Evolutionary conservation across 2,329 filamentous ascomycete genomes (phyloP), one percentile per base, ranked within the genome.

Genomic region (Davidsoniella virescens): DNA sequence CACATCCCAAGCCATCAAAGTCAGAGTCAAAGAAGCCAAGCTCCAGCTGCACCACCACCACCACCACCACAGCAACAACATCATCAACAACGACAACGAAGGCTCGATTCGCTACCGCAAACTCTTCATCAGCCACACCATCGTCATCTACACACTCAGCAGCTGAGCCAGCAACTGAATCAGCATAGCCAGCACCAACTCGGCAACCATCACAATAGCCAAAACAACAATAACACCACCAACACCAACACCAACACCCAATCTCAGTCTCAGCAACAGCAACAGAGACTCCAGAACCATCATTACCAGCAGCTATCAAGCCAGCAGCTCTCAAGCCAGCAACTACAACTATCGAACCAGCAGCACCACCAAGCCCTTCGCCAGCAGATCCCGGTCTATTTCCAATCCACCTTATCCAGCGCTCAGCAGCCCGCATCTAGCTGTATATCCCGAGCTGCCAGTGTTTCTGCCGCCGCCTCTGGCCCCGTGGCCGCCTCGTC

Each of bases 101-200:
- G 26, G 46, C 46, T 41, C 23, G 20, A 41, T 18, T n/a, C 29
- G 8, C 39, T 29, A 8, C 14, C 36, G 23, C 20, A 48, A 9
- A 12, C 36, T 18, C 39, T 41, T 6, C 44, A 20, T n/a, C 44
- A 46, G 17, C 12, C 10, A 33, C 44, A 43, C 48, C 54, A 52
- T 50, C 57, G 52, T 48, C 55, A 49, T 42, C 54, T 55, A 9
- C 54, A 55, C n/a, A 16, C 6, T 5, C 51, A 48, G 20, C 54
- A 56, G 17, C 44, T 38, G 16, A 18, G 25, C 29, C 44, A 38
- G 14, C 54, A 56, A 23, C 7, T 33, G 16, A 16, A 46, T 6
- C 52, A 46, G 47, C 53, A 51, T 49, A 56, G 52, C 49, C 55
- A 49, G 42, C 54, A 56, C 8, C 54, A 55, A 20, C 20, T 20